These are phyloP conservation scores for Phlegmacium glaucopus DNA, from an alignment of 768 basidiomycete species.

Conservation along the genomic window DNA sequence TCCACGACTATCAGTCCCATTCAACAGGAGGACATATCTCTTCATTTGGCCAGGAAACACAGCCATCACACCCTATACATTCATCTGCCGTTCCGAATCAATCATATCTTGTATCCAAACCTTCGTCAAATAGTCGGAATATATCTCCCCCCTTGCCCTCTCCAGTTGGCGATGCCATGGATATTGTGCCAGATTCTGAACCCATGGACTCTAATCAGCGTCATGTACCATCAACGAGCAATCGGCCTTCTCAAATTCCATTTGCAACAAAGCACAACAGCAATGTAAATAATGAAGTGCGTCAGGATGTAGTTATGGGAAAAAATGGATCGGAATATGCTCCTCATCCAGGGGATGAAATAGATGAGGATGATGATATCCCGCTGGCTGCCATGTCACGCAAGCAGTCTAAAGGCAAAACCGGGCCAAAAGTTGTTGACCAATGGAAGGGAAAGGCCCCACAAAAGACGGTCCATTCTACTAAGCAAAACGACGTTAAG, in stretches of 20 bases:
- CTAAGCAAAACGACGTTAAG: background rate
- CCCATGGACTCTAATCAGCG: conserved; percentile 4
- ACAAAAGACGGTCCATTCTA: background rate
- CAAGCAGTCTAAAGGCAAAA: conserved; percentile 5
- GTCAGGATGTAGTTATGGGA: conserved; percentile 11
- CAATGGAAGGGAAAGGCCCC: conserved; percentile 21
- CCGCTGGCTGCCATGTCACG: conserved; percentile 35
- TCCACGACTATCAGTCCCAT: background rate
- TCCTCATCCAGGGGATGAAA: conserved; percentile 13
- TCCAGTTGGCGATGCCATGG: conserved; percentile 30
- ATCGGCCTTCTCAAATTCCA: background rate
- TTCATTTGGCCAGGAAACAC: conserved; percentile 8
- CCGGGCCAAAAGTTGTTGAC: conserved; percentile 3
- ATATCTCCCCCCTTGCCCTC: background rate
- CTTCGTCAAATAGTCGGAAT: background rate
- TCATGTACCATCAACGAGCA: background rate
- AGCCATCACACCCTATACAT: conserved; percentile 14
- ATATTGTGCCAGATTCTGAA: conserved; percentile 66
- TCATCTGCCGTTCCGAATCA: too few relatives aligned
- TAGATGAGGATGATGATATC: conserved; percentile 35
- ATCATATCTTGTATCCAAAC: too few relatives aligned
- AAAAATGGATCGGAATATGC: background rate
- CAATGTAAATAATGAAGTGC: background rate
- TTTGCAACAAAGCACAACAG: background rate
- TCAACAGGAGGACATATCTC: background rate